Evolutionary conservation across 805 yeast species (phyloP).

Genomic region (Pichia thaimueangensis): DNA sequence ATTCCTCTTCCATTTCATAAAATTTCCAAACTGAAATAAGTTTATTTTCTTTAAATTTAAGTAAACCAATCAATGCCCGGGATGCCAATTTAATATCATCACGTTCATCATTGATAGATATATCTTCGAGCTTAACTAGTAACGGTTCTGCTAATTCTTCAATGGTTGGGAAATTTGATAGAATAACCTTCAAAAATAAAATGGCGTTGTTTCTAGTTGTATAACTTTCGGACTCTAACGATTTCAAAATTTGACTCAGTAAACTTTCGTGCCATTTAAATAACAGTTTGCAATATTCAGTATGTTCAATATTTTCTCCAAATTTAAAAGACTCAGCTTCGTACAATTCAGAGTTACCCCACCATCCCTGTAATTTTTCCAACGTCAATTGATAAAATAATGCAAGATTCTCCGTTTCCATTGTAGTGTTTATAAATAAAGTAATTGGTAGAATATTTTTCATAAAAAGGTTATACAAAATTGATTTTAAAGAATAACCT

Average conservation of each 20-base stretch:
- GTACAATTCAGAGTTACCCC: conserved; percentile 22
- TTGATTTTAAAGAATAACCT: conserved; percentile 33
- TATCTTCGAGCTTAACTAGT: conserved; percentile 38
- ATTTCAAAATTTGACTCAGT: conserved; percentile 35
- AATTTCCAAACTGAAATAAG: conserved; percentile 56
- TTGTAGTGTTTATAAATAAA: conserved; percentile 61
- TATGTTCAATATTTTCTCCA: conserved; percentile 16
- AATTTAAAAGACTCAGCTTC: neutral
- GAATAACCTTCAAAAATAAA: conserved; percentile 58
- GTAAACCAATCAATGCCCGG: conserved; percentile 60
- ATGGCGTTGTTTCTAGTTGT: conserved; percentile 78
- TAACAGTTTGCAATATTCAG: conserved; percentile 34
- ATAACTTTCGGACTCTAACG: conserved; percentile 51
- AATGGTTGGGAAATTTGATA: conserved; percentile 59
- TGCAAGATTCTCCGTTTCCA: conserved; percentile 80
- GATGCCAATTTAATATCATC: conserved; percentile 79
- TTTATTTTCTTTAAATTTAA: conserved; percentile 45
- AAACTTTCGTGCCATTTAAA: conserved; percentile 52
- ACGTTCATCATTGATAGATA: conserved; percentile 50
- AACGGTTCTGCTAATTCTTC: conserved; percentile 58
- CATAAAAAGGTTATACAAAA: conserved; percentile 43
- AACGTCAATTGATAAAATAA: conserved; percentile 58
- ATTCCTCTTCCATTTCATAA: conserved; percentile 41
- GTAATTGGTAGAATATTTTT: conserved; percentile 42
- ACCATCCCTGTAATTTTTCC: conserved; percentile 32